These are phyloP conservation scores for Paecilomyces dactylethromorphus DNA, from an alignment of 2,329 filamentous ascomycete species.

Conservation along the genomic window DNA sequence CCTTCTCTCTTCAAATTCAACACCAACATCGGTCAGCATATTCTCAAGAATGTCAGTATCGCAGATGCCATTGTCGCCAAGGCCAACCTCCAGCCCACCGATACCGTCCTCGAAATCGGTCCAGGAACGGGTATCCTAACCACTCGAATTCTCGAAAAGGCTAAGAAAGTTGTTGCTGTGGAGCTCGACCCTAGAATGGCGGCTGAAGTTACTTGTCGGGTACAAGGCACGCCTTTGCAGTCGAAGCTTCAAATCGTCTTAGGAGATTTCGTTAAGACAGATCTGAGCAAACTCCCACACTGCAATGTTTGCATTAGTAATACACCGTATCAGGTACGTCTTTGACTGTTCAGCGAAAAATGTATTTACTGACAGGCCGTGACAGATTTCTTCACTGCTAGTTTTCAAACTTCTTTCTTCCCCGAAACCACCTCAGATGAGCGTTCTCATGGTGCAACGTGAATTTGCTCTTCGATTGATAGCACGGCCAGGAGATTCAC, in stretches of 20 bases:
- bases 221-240: slow-evolving; percentile 79
- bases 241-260: slow-evolving; percentile 81
- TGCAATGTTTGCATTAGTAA: slow-evolving; percentile 61
- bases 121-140: slow-evolving; percentile 87
- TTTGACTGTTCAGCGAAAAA: background rate
- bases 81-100: slow-evolving; percentile 82
- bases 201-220: slow-evolving; percentile 86
- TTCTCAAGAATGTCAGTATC: slow-evolving; percentile 86
- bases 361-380: slow-evolving; percentile 10
- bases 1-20: slow-evolving; percentile 84
- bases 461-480: slow-evolving; percentile 90
- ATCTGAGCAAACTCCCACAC: slow-evolving; percentile 45
- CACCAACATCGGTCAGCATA: slow-evolving; percentile 81
- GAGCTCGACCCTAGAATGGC: slow-evolving; percentile 97
- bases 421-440: slow-evolving; percentile 71
- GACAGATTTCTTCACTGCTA: slow-evolving; percentile 77
- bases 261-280: slow-evolving; percentile 89
- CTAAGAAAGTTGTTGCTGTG: slow-evolving; percentile 75
- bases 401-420: slow-evolving; percentile 85
- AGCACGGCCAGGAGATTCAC: slow-evolving; percentile 76
- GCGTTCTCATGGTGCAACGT: slow-evolving; percentile 92
- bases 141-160: slow-evolving; percentile 78
- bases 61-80: slow-evolving; percentile 79
- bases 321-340: slow-evolving; percentile 59
- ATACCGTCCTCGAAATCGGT: slow-evolving; percentile 81